A percentile compares a stretch with the other conserved stretches of the same genome.
Evolutionary conservation across 257 asterid species (phyloP).

Genomic region (Misopates orontium): DNA sequence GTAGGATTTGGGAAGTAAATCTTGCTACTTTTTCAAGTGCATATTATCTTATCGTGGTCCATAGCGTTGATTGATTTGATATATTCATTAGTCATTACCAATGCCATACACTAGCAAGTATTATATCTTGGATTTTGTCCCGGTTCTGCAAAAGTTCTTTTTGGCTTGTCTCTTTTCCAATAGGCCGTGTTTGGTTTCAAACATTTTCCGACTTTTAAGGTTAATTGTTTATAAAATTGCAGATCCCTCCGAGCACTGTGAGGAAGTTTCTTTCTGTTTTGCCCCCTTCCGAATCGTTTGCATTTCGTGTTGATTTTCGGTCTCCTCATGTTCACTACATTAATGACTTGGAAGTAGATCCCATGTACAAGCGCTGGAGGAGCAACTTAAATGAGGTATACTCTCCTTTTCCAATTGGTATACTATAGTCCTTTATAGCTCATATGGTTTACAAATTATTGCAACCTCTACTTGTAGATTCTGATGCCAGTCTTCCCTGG

Average conservation of each 20-base stretch:
- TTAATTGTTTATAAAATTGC: conserved; percentile 30
- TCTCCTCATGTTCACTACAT: conserved; percentile 86
- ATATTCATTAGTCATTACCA: neutral
- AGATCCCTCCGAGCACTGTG: conserved; percentile 80
- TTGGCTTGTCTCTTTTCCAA: conserved; percentile 20
- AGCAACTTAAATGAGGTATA: conserved; percentile 88
- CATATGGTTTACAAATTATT: conserved; percentile 27
- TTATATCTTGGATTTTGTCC: conserved; percentile 5
- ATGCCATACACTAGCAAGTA: conserved; percentile 6
- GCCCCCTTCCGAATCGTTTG: conserved; percentile 76
- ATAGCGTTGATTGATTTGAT: conserved; percentile 16
- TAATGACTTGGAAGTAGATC: conserved; percentile 89
- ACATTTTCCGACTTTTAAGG: conserved; percentile 22
- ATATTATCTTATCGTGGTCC: neutral
- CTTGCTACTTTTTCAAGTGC: conserved; percentile 6
- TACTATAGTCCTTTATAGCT: conserved; percentile 11
- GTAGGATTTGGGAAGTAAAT: conserved; percentile 20
- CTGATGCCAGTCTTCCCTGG: conserved; percentile 99
- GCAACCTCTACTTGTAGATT: conserved; percentile 50
- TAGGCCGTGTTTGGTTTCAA: conserved; percentile 24
- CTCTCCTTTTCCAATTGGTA: conserved; percentile 2
- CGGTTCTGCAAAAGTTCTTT: neutral
- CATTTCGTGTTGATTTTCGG: conserved; percentile 92
- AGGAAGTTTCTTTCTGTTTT: conserved; percentile 79
- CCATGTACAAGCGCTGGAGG: conserved; percentile 95